phyloP scores from a whole-genome alignment of 1,139 yeast species.

The Magnusiomyces paraingens region DNA sequence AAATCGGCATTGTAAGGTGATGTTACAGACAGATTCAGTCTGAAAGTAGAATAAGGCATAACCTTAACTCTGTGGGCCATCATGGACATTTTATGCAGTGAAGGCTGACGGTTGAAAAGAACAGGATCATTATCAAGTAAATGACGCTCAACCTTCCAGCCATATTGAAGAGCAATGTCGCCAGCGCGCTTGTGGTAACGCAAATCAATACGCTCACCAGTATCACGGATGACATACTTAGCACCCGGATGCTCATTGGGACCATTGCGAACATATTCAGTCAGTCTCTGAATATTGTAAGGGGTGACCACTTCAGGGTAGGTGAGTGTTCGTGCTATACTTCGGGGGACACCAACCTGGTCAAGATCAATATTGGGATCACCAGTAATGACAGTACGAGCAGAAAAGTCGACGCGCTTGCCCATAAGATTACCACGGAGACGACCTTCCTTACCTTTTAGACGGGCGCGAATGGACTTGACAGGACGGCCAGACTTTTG shows the following conservation, averaged over 20 bases:
- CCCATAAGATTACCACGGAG: constrained; percentile 98
- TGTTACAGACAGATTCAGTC: constrained; percentile 92
- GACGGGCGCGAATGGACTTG: constrained; percentile 95
- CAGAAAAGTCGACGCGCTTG: constrained; percentile 98
- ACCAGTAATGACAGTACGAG: constrained; percentile 98
- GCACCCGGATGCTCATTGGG: constrained; percentile 99
- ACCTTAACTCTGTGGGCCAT: constrained; percentile 99
- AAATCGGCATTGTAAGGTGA: constrained; percentile 99
- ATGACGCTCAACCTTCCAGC: constrained; percentile 99
- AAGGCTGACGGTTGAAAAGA: constrained; percentile 97
- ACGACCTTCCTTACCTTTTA: constrained; percentile 99
- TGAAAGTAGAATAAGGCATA: constrained; percentile 97
- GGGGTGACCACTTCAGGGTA: constrained; percentile 98
- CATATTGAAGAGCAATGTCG: constrained; percentile 94
- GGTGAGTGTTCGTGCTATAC: constrained; percentile 90
- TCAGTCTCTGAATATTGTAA: constrained; percentile 85
- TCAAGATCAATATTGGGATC: constrained; percentile 96
- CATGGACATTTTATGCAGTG: constrained; percentile 99
- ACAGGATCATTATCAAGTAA: constrained; percentile 97
- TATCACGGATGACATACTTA: constrained; percentile 93
- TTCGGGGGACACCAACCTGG: constrained; percentile 97
- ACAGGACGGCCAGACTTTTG: constrained; percentile 99
- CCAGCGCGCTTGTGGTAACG: constrained; percentile 98
- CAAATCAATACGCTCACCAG: constrained; percentile 96
- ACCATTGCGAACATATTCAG: constrained; percentile 92